Evolutionary conservation across 2,329 filamentous ascomycete genomes (phyloP).

Genomic region (Monosporascus sp.): DNA sequence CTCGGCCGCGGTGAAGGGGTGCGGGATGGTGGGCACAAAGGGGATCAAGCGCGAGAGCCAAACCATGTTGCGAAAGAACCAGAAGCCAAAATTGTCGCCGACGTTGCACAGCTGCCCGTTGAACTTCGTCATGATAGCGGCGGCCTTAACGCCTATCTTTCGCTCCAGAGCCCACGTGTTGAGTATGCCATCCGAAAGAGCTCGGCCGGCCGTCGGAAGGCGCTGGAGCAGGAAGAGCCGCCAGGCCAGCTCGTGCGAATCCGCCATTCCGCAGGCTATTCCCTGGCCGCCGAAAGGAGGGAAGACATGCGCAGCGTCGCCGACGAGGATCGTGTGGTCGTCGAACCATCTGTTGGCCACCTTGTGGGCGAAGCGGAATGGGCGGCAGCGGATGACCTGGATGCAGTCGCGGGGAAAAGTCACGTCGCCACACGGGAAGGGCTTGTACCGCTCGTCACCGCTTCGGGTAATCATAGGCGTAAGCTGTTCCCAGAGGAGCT

Average conservation of each 20-base stretch:
- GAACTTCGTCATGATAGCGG: conserved; percentile 13
- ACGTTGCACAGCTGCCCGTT: conserved; percentile 19
- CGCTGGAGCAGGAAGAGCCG: conserved; percentile 20
- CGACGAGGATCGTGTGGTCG: conserved; percentile 35
- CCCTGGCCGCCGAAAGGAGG: conserved; percentile 39
- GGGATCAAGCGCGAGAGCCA: conserved; percentile 9
- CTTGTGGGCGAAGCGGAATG: conserved; percentile 38
- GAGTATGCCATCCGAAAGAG: conserved; percentile 8
- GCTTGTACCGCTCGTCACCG: conserved; percentile 18
- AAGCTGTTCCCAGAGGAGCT: conserved; percentile 25
- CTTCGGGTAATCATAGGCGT: conserved; percentile 24
- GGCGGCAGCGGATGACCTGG: conserved; percentile 36
- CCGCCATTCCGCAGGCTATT: conserved; percentile 29
- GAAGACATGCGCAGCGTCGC: conserved; percentile 47
- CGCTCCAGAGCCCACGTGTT: conserved; percentile 16
- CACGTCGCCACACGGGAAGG: conserved; percentile 20
- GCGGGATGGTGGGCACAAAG: conserved; percentile 3
- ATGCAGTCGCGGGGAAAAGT: conserved; percentile 40
- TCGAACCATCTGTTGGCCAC: conserved; percentile 42
- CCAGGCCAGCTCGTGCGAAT: conserved; percentile 30
- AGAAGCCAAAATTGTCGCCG: conserved; percentile 12
- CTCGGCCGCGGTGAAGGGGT: conserved; percentile 8
- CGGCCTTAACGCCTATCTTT: conserved; percentile 10
- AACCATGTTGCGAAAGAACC: conserved; percentile 11
- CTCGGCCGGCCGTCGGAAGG: conserved; percentile 2